Evolutionary conservation across 2,329 filamentous ascomycete species (phyloP), one percentile per base, ranked within the genome.

Genomic region (Cladosporium sp.): DNA sequence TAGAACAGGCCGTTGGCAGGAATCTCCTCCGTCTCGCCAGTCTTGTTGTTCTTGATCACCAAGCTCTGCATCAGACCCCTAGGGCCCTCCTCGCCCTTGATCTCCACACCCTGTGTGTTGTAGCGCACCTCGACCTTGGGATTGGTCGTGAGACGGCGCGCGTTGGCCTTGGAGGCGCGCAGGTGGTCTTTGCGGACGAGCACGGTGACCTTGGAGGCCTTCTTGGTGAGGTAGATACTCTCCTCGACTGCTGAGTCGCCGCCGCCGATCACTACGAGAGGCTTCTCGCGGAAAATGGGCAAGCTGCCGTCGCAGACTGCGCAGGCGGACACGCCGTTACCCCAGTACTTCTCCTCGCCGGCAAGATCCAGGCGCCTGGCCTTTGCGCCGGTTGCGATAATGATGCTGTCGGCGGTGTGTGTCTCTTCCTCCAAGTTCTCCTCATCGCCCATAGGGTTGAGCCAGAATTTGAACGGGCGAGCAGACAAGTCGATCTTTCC

Each of bases 221-320:
- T 99, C 82, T 97, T 99, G 63, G 94, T 96, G 67, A 99, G 80
- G 80, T 97, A 99, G 68, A 96, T 88, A 59, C 92, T 92, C 83
- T 99, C 94, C 78, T 99, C 95, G 28, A 95, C 94, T 17, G 94
- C 94, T 15, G 90, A 96, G 78, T 99, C 94, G 70, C 94, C 94
- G 64, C 94, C 95, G 64, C 94, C 94, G 64, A 99, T 97, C 51
- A 99, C 94, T 40, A 93, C 90, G 58, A 99, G 82, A 8, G 89
- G 93, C 83, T 96, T 96, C 76, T 97, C 91, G 68, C 93, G 85
- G 87, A 96, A 99, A 75, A 99, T 97, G 61, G 94, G 94, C 49
- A 97, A 88, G 51, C 92, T 94, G 64, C 94, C 94, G 72, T 99
- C 94, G 78, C 94, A 99, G 51, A 99, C 94, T 36, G 94, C 94